A percentile compares a stretch with the other conserved stretches of the same genome.
phyloP scores from a whole-genome alignment of 768 basidiomycete species.

The Lepiota subincarnata region DNA sequence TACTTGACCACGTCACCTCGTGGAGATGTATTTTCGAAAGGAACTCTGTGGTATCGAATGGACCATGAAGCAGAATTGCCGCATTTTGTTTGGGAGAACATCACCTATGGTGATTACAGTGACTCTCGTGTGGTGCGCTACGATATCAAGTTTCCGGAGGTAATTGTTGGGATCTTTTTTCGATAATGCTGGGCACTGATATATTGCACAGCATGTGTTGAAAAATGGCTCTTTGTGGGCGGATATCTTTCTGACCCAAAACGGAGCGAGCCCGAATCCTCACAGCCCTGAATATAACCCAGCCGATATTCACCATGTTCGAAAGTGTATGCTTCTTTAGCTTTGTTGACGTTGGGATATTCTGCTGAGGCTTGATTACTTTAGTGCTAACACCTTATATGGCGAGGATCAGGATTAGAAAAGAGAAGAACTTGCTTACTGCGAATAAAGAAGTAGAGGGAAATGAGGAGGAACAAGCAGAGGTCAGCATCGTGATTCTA shows the following conservation, averaged over 20 bases:
- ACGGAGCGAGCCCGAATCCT: constrained; percentile 65
- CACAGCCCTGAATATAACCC: constrained; percentile 47
- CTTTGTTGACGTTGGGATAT: constrained; percentile 3
- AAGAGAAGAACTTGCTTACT: constrained; percentile 76
- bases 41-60: constrained; percentile 46
- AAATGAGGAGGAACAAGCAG: constrained; percentile 39
- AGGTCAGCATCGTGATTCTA: constrained; percentile 33
- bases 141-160: constrained; percentile 65
- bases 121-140: constrained; percentile 54
- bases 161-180: constrained; percentile 26
- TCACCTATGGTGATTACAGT: constrained; percentile 74
- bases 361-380: background rate
- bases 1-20: constrained; percentile 65
- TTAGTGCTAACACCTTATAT: constrained; percentile 85
- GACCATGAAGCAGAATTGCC: constrained; percentile 53
- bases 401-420: constrained; percentile 66
- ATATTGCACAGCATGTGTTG: constrained; percentile 55
- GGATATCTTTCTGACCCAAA: constrained; percentile 70
- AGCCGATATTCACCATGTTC: constrained; percentile 59
- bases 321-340: constrained; percentile 56
- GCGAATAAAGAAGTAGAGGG: constrained; percentile 37
- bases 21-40: constrained; percentile 55
- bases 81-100: constrained; percentile 71
- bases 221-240: constrained; percentile 81
- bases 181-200: constrained; percentile 1